phyloP scores from a whole-genome alignment of 805 yeast species.

The Citeromyces matritensis region DNA sequence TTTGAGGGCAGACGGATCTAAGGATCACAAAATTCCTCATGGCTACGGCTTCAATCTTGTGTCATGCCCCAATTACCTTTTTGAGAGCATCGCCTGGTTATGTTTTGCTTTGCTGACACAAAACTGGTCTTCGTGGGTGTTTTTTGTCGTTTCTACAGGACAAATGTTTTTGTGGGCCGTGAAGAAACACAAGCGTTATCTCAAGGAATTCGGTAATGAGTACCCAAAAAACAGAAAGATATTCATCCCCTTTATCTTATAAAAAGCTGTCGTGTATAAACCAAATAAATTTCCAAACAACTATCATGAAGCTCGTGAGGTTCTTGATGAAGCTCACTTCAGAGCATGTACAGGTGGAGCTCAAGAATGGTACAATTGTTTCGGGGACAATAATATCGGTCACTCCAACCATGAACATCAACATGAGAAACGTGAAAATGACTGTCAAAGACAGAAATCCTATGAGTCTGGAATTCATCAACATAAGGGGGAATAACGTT shows the following conservation, averaged over 20 bases:
- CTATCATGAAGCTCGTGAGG: constrained; percentile 46
- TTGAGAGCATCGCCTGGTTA: constrained; percentile 71
- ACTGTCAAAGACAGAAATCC: constrained; percentile 61
- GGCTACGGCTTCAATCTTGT: constrained; percentile 76
- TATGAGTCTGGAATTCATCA: constrained; percentile 57
- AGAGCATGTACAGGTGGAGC: constrained; percentile 81
- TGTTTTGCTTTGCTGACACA: constrained; percentile 55
- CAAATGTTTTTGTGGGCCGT: constrained; percentile 93
- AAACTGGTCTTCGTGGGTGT: constrained; percentile 64
- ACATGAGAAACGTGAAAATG: constrained; percentile 67
- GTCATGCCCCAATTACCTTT: constrained; percentile 90
- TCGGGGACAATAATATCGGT: constrained; percentile 78
- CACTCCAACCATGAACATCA: constrained; percentile 83
- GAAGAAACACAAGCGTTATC: constrained; percentile 62
- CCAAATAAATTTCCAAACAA: too few relatives aligned
- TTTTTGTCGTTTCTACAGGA: constrained; percentile 50
- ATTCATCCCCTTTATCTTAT: constrained; percentile 62
- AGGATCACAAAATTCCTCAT: constrained; percentile 54
- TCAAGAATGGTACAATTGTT: constrained; percentile 80
- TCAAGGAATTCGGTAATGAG: constrained; percentile 54
- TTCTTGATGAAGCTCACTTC: constrained; percentile 76
- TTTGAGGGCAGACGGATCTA: constrained; percentile 39
- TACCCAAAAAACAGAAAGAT: constrained; percentile 75
- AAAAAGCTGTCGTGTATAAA: too few relatives aligned
- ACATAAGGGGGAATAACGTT: constrained; percentile 79